phyloP scores from a whole-genome alignment of 148 eudicot genomes.

The Amaranthus cruentus region DNA sequence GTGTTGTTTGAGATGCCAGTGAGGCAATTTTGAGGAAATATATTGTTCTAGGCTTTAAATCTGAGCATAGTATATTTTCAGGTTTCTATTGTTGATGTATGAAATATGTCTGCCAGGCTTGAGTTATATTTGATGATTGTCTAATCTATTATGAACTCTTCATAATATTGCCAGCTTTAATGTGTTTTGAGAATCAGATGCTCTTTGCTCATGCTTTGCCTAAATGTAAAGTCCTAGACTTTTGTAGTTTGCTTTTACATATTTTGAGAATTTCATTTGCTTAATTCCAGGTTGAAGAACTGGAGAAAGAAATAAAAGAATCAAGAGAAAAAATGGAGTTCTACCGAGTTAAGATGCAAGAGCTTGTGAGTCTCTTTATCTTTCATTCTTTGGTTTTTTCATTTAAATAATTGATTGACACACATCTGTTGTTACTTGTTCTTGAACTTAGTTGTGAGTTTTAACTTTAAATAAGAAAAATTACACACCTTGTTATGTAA shows the following conservation, averaged over 20 bases:
- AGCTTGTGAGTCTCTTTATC: slow-evolving; percentile 59
- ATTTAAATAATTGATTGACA: background rate
- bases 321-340: slow-evolving; percentile 78
- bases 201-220: background rate
- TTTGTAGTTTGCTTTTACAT: background rate
- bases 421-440: background rate
- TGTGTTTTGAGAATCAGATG: slow-evolving; percentile 1
- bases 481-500: background rate
- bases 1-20: background rate
- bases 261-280: slow-evolving; percentile 8
- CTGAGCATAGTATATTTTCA: background rate
- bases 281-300: slow-evolving; percentile 62
- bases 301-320: slow-evolving; percentile 91
- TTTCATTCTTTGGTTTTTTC: background rate
- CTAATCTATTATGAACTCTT: background rate
- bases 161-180: background rate
- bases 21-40: background rate
- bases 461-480: background rate
- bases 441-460: background rate
- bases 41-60: background rate
- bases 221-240: background rate
- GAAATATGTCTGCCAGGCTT: background rate
- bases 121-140: background rate
- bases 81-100: background rate
- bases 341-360: slow-evolving; percentile 93